Percentiles rank a stretch among this genome's conserved stretches.
Conservation (phyloP, 768 basidiomycete species). For the Termitomyces sp. region DNA sequence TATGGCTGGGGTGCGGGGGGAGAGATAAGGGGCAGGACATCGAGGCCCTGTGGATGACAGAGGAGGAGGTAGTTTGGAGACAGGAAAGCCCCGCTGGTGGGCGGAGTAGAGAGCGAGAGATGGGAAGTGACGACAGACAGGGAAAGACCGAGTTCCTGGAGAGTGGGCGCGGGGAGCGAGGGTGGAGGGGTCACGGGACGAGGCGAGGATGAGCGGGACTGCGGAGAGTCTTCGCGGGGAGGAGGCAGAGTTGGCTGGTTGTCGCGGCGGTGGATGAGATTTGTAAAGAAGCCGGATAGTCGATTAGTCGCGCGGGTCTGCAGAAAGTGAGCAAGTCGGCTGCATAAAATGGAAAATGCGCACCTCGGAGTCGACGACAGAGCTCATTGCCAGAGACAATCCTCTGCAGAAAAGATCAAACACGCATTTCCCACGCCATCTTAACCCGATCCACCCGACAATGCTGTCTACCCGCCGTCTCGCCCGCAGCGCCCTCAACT, state of each 20-base stretch:
- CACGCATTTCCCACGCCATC: constrained; percentile 20
- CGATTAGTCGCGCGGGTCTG: constrained; percentile 58
- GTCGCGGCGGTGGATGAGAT: constrained; percentile 74
- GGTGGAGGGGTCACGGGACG: constrained; percentile 74
- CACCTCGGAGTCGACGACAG: constrained; percentile 47
- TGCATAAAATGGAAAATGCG: no score
- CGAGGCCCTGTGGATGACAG: constrained; percentile 83
- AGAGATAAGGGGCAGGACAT: constrained; percentile 75
- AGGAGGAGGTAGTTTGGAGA: constrained; percentile 79
- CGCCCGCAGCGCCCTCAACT: constrained; percentile 29
- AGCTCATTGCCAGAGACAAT: constrained; percentile 20
- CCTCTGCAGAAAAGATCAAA: no score
- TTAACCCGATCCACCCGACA: no score
- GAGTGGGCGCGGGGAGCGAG: constrained; percentile 61
- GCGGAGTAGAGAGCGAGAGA: constrained; percentile 70
- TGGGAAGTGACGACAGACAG: constrained; percentile 64
- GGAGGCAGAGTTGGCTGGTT: constrained; percentile 24
- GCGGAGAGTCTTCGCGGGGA: constrained; percentile 29
- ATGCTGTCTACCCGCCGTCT: constrained; percentile 13
- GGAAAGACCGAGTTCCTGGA: constrained; percentile 73
- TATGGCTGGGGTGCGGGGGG: constrained; percentile 78
- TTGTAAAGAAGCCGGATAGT: constrained; percentile 82
- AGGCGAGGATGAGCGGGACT: constrained; percentile 46
- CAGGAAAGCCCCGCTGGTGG: constrained; percentile 75
- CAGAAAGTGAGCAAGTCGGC: constrained; percentile 5